Evolutionary conservation across 371 early-diverging fungal species (phyloP).

Genomic region (Circinella minor): DNA sequence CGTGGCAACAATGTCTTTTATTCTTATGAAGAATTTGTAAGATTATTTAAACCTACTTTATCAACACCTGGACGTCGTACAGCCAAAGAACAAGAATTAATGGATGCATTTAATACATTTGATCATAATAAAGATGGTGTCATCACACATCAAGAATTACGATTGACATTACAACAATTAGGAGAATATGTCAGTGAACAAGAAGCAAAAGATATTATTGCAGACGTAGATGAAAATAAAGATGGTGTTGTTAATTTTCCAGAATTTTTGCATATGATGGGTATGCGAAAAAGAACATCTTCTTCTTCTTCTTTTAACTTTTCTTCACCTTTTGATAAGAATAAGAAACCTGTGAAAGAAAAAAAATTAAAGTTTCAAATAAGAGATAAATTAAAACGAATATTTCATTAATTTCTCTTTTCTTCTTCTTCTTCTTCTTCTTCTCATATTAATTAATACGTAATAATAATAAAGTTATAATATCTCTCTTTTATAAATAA

Average conservation of each 20-base stretch:
- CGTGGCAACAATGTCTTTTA: conserved; percentile 8
- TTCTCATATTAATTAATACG: too few relatives aligned
- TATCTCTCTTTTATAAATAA: too few relatives aligned
- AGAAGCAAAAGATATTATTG: conserved; percentile 41
- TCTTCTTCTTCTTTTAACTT: neutral
- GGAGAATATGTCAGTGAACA: conserved; percentile 41
- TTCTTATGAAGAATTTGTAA: conserved; percentile 44
- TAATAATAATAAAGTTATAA: too few relatives aligned
- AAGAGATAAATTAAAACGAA: neutral
- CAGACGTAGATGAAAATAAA: conserved; percentile 42
- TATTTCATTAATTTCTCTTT: neutral
- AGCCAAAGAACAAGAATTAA: conserved; percentile 38
- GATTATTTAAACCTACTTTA: conserved; percentile 42
- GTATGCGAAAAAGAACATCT: conserved; percentile 14
- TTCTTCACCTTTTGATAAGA: neutral
- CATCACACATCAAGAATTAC: conserved; percentile 40
- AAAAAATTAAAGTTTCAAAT: neutral
- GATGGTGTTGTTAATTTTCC: conserved; percentile 46
- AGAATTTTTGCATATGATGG: conserved; percentile 50
- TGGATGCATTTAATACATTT: conserved; percentile 48
- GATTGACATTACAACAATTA: conserved; percentile 45
- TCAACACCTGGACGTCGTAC: conserved; percentile 33
- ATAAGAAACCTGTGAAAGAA: neutral
- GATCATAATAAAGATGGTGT: conserved; percentile 45
- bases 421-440: too few relatives aligned